Base-by-base conservation (phyloP, 2,329 filamentous ascomycete genomes). In the Thermothelomyces thermophilus region DNA sequence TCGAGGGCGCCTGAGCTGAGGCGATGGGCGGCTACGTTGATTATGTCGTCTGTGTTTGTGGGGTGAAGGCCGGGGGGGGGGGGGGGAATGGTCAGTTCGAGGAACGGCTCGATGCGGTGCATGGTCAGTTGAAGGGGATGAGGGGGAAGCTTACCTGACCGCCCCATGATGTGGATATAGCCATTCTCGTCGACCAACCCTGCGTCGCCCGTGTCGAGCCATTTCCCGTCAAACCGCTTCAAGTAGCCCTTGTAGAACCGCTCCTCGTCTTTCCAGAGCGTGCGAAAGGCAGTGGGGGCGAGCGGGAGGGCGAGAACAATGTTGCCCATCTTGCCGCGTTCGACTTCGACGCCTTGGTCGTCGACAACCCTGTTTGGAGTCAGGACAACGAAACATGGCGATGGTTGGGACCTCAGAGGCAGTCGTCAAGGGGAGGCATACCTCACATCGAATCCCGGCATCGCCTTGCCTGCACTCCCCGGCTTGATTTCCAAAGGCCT, bases 11-110 rank as follows among this genome's bases (percentile, higher is more conserved):
- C 88, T 10, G 90, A 95, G 56, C 86, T 91, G 54, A 96, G 83
- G 13, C 90, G 80, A 70, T 96, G 90, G 5, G 90, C 90, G 35
- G 90, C 90, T n/a, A 95, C 90, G 63, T 96, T 96, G 63, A 96
- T 90, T 52, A 96, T 85, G 66, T 96, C 90, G 69, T 96, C 90
- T 61, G 31, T n/a, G n/a, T n/a, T n/a, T n/a, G n/a, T n/a, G n/a
- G n/a, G n/a, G n/a, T n/a, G n/a, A n/a, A n/a, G n/a, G n/a, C n/a
- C n/a, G n/a, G n/a, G n/a, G n/a, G n/a, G n/a, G 7, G 28, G 7
- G 26, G 5, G 1, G 14, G 7, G 17, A 19, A 36, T 26, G 2
- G 31, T 26, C 19, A n/a, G 14, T 10, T 26, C 7, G 7, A 34
- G 13, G 14, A 39, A 2, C 8, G 19, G 36, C 3, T 24, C 16